Percentiles rank a stretch among this genome's conserved stretches.
phyloP scores from a whole-genome alignment of 2,329 filamentous ascomycete species.

The Fusarium praegraminearum region DNA sequence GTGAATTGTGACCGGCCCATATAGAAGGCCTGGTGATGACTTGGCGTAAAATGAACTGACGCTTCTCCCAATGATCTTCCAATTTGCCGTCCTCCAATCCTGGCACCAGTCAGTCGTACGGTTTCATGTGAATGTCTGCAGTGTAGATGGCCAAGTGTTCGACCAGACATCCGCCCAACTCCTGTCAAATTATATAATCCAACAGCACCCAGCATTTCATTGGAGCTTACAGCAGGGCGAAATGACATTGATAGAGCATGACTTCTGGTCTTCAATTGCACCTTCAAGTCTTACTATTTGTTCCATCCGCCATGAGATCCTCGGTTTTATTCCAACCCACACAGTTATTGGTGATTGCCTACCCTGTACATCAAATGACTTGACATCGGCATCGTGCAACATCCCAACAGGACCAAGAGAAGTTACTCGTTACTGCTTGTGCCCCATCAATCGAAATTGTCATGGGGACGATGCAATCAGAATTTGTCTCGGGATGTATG shows the following conservation, averaged over 20 bases:
- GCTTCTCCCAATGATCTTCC: constrained; percentile 1
- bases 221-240: background rate
- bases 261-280: background rate
- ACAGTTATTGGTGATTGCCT: background rate
- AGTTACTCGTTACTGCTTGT: background rate
- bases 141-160: too few relatives aligned
- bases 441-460: background rate
- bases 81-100: background rate
- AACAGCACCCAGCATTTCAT: background rate
- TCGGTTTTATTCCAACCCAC: background rate
- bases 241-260: background rate
- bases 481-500: background rate
- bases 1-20: constrained; percentile 36
- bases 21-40: constrained; percentile 6
- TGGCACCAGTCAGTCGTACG: background rate
- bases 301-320: background rate
- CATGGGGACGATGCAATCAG: background rate
- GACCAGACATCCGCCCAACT: background rate
- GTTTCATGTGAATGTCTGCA: background rate
- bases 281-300: background rate
- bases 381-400: background rate
- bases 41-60: constrained; percentile 24
- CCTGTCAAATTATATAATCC: background rate
- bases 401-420: background rate
- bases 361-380: background rate